A percentile compares a stretch with the other conserved stretches of the same genome.
Conservation (phyloP, 139 green algal species). For the Chlamydomonas sp. region DNA sequence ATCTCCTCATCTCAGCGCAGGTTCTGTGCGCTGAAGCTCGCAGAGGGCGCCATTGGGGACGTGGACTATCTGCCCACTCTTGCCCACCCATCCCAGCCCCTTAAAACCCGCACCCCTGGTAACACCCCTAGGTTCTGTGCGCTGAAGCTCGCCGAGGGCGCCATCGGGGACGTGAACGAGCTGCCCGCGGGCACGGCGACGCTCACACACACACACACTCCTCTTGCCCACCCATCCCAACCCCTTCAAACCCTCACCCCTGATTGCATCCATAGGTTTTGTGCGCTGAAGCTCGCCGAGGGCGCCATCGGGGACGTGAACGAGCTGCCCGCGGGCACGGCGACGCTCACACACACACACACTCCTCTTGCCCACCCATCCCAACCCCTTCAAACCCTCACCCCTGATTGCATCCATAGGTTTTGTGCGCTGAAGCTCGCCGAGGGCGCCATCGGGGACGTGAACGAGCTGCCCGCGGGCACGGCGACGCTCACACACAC, state of each 20-base stretch:
- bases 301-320: not conserved
- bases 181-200: conserved; percentile 41
- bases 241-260: no score
- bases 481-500: not conserved
- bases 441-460: conserved; percentile 79
- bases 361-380: not conserved
- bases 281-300: not conserved
- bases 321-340: not conserved
- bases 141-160: conserved; percentile 88
- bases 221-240: no score
- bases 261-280: not conserved
- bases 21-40: conserved; percentile 93
- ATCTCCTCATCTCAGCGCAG: no score
- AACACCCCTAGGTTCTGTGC: conserved; percentile 92
- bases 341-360: no score
- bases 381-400: not conserved
- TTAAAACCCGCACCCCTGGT: not conserved
- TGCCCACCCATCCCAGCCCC: not conserved
- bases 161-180: conserved; percentile 66
- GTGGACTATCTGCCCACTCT: not conserved
- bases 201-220: no score
- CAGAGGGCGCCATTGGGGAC: conserved; percentile 83
- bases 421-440: conserved; percentile 94
- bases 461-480: conserved; percentile 33
- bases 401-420: no score